A percentile compares a stretch with the other conserved stretches of the same genome.
Conservation (phyloP, 2,329 filamentous ascomycete species). For the Penicillium hordei region DNA sequence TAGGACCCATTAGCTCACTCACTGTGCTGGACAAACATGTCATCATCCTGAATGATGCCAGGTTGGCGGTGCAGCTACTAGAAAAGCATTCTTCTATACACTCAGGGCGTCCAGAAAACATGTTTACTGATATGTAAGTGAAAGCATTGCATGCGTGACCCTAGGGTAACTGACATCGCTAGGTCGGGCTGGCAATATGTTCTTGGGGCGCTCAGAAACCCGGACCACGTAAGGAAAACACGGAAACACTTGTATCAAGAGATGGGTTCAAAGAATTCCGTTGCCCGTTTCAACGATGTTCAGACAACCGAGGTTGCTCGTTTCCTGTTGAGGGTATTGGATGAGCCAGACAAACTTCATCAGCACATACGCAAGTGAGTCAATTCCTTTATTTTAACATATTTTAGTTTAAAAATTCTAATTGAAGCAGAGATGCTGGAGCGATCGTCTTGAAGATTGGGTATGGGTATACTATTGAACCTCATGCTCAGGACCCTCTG, state of each 20-base stretch:
- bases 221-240: constrained; percentile 39
- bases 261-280: constrained; percentile 45
- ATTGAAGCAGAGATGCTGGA: constrained; percentile 33
- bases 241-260: constrained; percentile 49
- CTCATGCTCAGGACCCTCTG: constrained; percentile 31
- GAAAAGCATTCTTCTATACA: constrained; percentile 30
- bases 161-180: neutral
- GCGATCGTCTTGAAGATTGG: constrained; percentile 44
- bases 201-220: constrained; percentile 37
- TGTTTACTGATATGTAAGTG: constrained; percentile 38
- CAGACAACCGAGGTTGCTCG: constrained; percentile 48
- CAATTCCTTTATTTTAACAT: neutral
- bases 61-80: constrained; percentile 31
- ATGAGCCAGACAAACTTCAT: constrained; percentile 40
- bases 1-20: constrained; percentile 37
- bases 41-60: constrained; percentile 34
- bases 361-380: constrained; percentile 42
- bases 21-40: constrained; percentile 34
- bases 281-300: constrained; percentile 41
- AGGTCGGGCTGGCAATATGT: constrained; percentile 41
- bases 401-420: neutral
- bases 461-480: constrained; percentile 36
- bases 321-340: constrained; percentile 46
- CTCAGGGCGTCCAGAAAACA: constrained; percentile 28
- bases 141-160: neutral